Conservation (phyloP, 805 yeast genomes). For the Wickerhamomyces mucosus region DNA sequence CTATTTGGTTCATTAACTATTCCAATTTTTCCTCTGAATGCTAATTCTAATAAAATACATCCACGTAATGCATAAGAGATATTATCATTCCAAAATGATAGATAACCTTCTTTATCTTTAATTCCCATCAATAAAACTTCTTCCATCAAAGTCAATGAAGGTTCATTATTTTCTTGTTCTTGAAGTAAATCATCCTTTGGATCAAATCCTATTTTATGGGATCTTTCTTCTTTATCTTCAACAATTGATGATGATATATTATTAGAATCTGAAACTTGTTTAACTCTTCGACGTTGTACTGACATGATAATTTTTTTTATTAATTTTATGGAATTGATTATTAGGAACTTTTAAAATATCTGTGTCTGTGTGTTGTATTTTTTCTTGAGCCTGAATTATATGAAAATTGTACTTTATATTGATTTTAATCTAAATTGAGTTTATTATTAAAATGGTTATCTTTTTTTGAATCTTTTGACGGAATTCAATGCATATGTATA, state of each 20-base stretch:
- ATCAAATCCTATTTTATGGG: slow-evolving; percentile 73
- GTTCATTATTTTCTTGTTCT: slow-evolving; percentile 32
- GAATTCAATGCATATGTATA: too few species aligned
- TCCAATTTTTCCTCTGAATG: slow-evolving; percentile 80
- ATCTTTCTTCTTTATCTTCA: slow-evolving; percentile 19
- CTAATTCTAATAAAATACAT: slow-evolving; percentile 84
- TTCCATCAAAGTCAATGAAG: slow-evolving; percentile 88
- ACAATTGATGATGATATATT: slow-evolving; percentile 1
- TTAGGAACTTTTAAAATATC: too few species aligned
- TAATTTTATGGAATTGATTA: too few species aligned
- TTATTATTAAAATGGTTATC: too few species aligned
- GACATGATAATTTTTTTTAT: background rate
- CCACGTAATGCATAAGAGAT: slow-evolving; percentile 95
- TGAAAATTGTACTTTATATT: too few species aligned
- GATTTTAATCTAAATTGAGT: too few species aligned
- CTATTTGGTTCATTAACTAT: slow-evolving; percentile 90
- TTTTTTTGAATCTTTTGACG: too few species aligned
- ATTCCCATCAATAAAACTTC: slow-evolving; percentile 90
- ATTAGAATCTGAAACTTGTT: slow-evolving; percentile 18
- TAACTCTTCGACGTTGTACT: slow-evolving; percentile 69
- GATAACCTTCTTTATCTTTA: slow-evolving; percentile 91
- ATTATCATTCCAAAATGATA: slow-evolving; percentile 97
- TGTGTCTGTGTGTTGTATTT: too few species aligned
- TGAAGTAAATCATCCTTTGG: slow-evolving; percentile 42
- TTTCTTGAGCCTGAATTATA: too few species aligned